Conservation (phyloP, 2,329 filamentous ascomycete species). For the Chaetomium olivaceum region DNA sequence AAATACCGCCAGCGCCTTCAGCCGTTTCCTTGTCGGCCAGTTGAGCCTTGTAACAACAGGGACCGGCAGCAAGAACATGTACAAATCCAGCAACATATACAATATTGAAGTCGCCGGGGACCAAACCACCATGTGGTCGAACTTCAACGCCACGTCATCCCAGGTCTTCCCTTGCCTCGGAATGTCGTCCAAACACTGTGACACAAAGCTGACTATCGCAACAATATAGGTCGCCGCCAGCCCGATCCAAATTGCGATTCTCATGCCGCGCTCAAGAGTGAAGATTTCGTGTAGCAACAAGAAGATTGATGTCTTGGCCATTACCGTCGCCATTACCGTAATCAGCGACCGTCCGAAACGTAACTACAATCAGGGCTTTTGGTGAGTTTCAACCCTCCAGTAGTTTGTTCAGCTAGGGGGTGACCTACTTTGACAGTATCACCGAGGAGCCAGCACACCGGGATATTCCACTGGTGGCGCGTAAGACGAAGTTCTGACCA, state of each 20-base stretch:
- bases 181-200: background rate
- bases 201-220: background rate
- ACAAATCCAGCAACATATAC: background rate
- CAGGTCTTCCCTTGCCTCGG: background rate
- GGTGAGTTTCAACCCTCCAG: background rate
- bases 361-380: background rate
- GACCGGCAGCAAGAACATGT: background rate
- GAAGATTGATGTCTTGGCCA: constrained; percentile 4
- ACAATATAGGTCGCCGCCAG: background rate
- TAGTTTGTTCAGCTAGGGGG: background rate
- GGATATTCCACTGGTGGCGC: background rate
- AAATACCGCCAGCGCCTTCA: background rate
- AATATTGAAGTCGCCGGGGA: background rate
- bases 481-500: background rate
- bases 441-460: background rate
- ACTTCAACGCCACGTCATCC: background rate
- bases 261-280: background rate
- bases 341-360: background rate
- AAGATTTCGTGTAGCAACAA: constrained; percentile 4
- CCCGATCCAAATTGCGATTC: background rate
- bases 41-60: background rate
- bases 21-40: background rate
- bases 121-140: background rate
- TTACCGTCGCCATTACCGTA: background rate
- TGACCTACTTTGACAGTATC: background rate